Base-by-base conservation (phyloP, 2,329 filamentous ascomycete species). In the Aspergillus hortae region DNA sequence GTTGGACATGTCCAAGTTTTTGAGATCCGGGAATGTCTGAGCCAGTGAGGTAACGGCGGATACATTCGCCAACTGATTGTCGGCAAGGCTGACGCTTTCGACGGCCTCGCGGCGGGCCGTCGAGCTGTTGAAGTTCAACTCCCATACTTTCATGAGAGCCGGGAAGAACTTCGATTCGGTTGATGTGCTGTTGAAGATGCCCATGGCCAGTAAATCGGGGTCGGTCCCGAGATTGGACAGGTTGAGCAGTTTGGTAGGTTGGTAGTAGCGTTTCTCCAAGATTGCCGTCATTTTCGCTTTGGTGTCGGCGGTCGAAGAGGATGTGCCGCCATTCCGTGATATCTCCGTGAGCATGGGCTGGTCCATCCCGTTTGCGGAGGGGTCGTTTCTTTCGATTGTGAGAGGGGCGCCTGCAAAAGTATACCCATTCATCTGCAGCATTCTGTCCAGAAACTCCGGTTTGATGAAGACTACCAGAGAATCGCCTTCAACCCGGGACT, bases 91-190 rank as follows among this genome's bases (percentile, higher is more conserved):
- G 62, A 97, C 86, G 65, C 90, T 92, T 57, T 87, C 77, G 45
- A 99, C 87, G 4, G 87, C 87, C 44, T 91, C 86, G 46, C 85
- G 82, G 69, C 92, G 92, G 46, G 87, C 85, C 54, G 86, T 78
- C 11, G 81, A 67, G 2, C 81, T 86, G 59, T 87, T 85, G 75
- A 96, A 95, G 15, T 87, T 81, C 55, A 83, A 77, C 48, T 95
- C 86, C 67, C 89, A 91, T 44, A 96, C 85, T 53, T 84, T 85
- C 89, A 97, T 95, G 56, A 97, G 79, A 1, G 89, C 92, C 48
- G 89, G 89, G 74, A 97, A 96, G 56, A 96, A 89, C 69, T 96
- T 99, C 57, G 88, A 82, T 43, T 88, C 85, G 1, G 85, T 86
- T 3, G 86, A 84, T 53, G 81, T 82, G 53, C 77, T 83, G 56